Conservation (phyloP, 208 protist genomes). For the Leishmania major region DNA sequence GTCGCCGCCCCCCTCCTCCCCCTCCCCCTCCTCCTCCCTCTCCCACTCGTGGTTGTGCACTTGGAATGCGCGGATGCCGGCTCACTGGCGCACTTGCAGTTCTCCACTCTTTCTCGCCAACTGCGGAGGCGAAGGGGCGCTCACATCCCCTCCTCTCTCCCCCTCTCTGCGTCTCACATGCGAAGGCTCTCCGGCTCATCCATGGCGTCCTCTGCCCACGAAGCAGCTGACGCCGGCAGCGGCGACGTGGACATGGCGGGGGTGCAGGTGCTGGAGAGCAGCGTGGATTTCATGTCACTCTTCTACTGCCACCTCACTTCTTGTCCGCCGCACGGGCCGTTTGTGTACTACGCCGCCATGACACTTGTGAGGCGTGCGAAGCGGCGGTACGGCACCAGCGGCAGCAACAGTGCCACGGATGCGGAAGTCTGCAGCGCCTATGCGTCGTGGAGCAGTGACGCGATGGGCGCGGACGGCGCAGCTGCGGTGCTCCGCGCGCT, state of each 20-base stretch:
- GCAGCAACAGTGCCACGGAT: conserved; percentile 1
- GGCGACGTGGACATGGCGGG: conserved; percentile 18
- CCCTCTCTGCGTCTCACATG: not conserved
- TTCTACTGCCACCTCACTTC: conserved; percentile 72
- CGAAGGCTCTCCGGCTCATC: not conserved
- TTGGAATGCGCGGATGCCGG: too few species aligned
- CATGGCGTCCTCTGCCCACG: not conserved
- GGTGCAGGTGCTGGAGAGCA: conserved; percentile 39
- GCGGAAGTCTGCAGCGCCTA: not conserved
- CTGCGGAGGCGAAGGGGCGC: not conserved
- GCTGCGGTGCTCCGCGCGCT: conserved; percentile 32
- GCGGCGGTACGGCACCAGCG: conserved; percentile 15
- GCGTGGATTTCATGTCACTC: conserved; percentile 72
- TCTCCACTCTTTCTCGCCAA: not conserved
- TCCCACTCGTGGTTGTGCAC: not conserved
- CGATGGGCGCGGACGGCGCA: conserved; percentile 13
- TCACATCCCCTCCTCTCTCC: not conserved
- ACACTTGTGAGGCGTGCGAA: conserved; percentile 67
- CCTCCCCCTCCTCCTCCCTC: not conserved
- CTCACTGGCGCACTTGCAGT: not conserved
- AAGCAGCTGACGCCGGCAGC: conserved; percentile 3
- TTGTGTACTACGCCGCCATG: conserved; percentile 68
- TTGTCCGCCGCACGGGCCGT: conserved; percentile 75
- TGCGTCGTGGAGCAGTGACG: conserved; percentile 4
- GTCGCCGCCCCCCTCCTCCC: not conserved